A percentile compares a stretch with the other conserved stretches of the same genome.
Conservation (phyloP, 2,329 filamentous ascomycete genomes). For the Diaporthe amygdali region DNA sequence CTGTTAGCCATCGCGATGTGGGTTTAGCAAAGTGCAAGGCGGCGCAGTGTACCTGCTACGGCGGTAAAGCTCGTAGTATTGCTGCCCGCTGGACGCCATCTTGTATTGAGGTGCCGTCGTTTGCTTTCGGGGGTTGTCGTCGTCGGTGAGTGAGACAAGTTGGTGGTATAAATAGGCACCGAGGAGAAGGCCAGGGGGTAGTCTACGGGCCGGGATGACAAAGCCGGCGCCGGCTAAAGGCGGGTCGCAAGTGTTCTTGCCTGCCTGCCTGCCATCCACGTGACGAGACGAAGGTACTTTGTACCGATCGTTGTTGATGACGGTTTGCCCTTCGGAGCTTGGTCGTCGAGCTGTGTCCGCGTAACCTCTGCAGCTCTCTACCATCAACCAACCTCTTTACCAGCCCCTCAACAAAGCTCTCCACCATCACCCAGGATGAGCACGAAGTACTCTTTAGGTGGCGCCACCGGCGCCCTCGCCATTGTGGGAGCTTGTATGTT, state of each 20-base stretch:
- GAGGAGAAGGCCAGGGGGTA: background rate
- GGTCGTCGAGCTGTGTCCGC: background rate
- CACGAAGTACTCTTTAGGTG: slow-evolving; percentile 73
- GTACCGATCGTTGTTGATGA: slow-evolving; percentile 19
- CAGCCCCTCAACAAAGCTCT: slow-evolving; percentile 6
- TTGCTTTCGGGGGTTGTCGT: slow-evolving; percentile 32
- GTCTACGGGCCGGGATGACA: background rate
- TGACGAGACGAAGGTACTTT: slow-evolving; percentile 12
- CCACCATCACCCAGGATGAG: slow-evolving; percentile 61
- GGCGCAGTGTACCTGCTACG: slow-evolving; percentile 81
- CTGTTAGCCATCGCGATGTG: slow-evolving; percentile 28
- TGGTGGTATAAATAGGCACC: slow-evolving; percentile 1
- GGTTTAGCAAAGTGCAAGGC: slow-evolving; percentile 26
- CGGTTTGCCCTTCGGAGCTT: slow-evolving; percentile 12
- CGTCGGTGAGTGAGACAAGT: slow-evolving; percentile 3
- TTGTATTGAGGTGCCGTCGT: slow-evolving; percentile 29
- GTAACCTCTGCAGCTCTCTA: slow-evolving; percentile 10
- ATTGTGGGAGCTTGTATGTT: slow-evolving; percentile 81
- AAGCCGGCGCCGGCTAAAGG: slow-evolving; percentile 9
- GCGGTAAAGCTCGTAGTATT: slow-evolving; percentile 94
- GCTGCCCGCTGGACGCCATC: slow-evolving; percentile 59
- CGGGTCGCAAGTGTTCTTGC: background rate
- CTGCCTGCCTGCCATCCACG: slow-evolving; percentile 3
- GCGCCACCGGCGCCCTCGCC: slow-evolving; percentile 69
- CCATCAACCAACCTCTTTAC: background rate